Percentiles rank a stretch among this genome's conserved stretches.
phyloP scores from a whole-genome alignment of 805 yeast genomes.

The Pachysolen tannophilus region DNA sequence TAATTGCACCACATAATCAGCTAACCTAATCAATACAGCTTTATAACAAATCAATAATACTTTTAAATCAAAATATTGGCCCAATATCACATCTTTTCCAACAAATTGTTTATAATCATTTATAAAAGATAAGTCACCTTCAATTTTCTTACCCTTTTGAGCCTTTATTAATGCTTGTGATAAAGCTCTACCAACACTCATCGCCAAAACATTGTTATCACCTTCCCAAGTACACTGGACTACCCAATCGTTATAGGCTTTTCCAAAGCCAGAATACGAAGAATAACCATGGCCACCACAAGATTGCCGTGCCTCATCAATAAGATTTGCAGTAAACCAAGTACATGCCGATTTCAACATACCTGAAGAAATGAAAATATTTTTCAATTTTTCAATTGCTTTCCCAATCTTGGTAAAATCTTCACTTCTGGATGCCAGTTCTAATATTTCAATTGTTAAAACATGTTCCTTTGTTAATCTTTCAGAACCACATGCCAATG shows the following conservation, averaged over 20 bases:
- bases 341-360: slow-evolving; percentile 85
- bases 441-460: slow-evolving; percentile 43
- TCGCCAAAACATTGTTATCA: slow-evolving; percentile 80
- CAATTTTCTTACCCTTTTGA: slow-evolving; percentile 35
- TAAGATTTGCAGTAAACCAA: slow-evolving; percentile 73
- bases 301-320: slow-evolving; percentile 86
- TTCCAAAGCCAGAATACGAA: slow-evolving; percentile 86
- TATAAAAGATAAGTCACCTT: slow-evolving; percentile 38
- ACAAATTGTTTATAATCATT: slow-evolving; percentile 15
- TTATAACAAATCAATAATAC: slow-evolving; percentile 31
- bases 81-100: slow-evolving; percentile 24
- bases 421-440: slow-evolving; percentile 39
- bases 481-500: slow-evolving; percentile 64
- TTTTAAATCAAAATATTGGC: slow-evolving; percentile 19
- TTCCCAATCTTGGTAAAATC: slow-evolving; percentile 34
- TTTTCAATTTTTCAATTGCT: slow-evolving; percentile 59
- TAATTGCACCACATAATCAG: slow-evolving; percentile 22
- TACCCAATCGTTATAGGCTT: slow-evolving; percentile 88
- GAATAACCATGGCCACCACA: slow-evolving; percentile 98
- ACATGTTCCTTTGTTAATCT: slow-evolving; percentile 49
- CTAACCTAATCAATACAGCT: slow-evolving; percentile 30
- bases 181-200: slow-evolving; percentile 76
- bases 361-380: slow-evolving; percentile 77
- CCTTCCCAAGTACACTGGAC: slow-evolving; percentile 99
- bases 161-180: slow-evolving; percentile 38